These are phyloP conservation scores for Cercospora sp. DNA, from an alignment of 2,329 filamentous ascomycete genomes.

Conservation along the genomic window DNA sequence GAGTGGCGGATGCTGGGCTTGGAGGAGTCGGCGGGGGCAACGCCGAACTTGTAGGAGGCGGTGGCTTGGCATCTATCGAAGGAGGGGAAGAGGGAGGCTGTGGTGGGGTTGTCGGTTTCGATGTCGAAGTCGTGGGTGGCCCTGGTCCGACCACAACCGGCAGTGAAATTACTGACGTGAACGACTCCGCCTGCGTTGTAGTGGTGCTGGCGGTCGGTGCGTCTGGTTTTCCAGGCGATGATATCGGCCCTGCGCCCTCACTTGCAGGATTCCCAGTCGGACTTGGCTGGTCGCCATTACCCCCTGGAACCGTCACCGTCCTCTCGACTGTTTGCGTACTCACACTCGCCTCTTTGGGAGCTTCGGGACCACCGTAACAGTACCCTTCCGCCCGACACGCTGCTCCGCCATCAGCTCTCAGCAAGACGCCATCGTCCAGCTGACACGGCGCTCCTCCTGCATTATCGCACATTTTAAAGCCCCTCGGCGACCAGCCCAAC, in stretches of 20 bases:
- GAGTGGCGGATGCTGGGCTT: not conserved
- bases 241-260: not conserved
- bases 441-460: not conserved
- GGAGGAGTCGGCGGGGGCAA: not conserved
- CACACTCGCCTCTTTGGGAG: not conserved
- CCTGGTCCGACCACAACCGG: not conserved
- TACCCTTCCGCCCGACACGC: constrained; percentile 4
- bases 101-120: not conserved
- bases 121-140: not conserved
- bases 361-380: not conserved
- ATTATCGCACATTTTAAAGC: not conserved
- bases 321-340: not conserved
- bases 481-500: constrained; percentile 4
- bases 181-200: not conserved
- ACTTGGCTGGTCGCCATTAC: not conserved
- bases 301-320: not conserved
- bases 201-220: not conserved
- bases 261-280: not conserved
- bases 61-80: not conserved
- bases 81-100: not conserved
- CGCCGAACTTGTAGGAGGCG: not conserved
- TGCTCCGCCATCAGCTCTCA: not conserved
- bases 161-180: not conserved
- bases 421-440: not conserved
- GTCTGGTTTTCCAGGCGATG: not conserved